Conservation (phyloP, 148 eudicot genomes). For the Silene latifolia region DNA sequence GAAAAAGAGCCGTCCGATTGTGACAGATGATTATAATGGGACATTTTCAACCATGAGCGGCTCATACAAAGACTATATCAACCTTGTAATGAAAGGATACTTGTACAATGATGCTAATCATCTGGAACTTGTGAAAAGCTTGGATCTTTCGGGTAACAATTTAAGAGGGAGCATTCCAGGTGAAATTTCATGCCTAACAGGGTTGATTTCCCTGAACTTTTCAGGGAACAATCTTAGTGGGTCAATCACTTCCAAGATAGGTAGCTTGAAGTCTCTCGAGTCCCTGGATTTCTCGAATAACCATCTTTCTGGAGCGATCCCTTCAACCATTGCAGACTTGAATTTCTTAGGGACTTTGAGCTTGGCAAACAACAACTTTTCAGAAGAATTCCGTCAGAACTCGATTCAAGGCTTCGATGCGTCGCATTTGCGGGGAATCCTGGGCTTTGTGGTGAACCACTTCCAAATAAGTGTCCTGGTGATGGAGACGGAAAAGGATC, state of each 20-base stretch:
- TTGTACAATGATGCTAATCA: constrained; percentile 11
- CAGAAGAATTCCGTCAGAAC: constrained; percentile 22
- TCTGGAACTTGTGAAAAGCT: constrained; percentile 22
- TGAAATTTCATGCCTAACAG: constrained; percentile 22
- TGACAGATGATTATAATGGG: too few relatives aligned
- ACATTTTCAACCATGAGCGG: constrained; percentile 1
- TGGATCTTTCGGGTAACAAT: constrained; percentile 25
- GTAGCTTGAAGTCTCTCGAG: constrained; percentile 14
- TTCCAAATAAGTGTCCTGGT: constrained; percentile 11
- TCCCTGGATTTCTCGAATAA: constrained; percentile 24
- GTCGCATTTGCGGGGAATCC: constrained; percentile 25
- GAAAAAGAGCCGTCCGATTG: constrained; percentile 8
- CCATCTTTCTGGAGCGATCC: constrained; percentile 29
- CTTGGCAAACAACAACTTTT: too few relatives aligned
- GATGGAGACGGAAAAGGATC: neutral
- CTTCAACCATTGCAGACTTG: too few relatives aligned
- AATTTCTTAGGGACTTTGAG: too few relatives aligned
- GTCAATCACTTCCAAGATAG: constrained; percentile 21
- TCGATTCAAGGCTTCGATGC: constrained; percentile 21
- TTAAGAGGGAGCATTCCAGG: constrained; percentile 12
- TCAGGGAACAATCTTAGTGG: constrained; percentile 19
- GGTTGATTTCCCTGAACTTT: constrained; percentile 22
- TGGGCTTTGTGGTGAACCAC: constrained; percentile 21
- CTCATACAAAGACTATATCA: constrained; percentile 16
- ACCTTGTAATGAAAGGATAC: constrained; percentile 23